A percentile compares a stretch with the other conserved stretches of the same genome.
phyloP scores from a whole-genome alignment of 306 rosid species.

The Lathyrus aphaca region DNA sequence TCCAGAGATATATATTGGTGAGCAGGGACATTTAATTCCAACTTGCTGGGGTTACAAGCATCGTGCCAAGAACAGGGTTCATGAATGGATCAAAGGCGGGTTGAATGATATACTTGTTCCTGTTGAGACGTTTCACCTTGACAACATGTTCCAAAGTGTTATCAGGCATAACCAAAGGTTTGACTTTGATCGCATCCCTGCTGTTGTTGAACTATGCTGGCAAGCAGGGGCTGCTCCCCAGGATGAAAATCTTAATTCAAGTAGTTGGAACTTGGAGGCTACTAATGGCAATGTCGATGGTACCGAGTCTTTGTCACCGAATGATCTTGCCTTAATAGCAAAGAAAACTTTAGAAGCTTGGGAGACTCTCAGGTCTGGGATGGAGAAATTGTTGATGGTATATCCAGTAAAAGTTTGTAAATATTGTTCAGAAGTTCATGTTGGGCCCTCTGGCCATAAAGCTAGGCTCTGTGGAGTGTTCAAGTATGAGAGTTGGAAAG shows the following conservation, averaged over 20 bases:
- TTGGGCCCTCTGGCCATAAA: conserved; percentile 88
- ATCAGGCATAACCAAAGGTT: conserved; percentile 76
- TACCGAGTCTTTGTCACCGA: conserved; percentile 46
- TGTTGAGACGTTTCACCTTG: conserved; percentile 77
- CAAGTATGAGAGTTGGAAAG: conserved; percentile 79
- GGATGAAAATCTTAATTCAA: conserved; percentile 40
- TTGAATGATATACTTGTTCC: conserved; percentile 74
- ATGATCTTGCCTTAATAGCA: conserved; percentile 57
- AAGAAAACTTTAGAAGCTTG: conserved; percentile 66
- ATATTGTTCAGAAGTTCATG: conserved; percentile 82
- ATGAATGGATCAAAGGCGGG: conserved; percentile 51
- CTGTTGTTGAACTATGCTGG: conserved; percentile 84
- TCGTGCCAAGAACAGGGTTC: conserved; percentile 66
- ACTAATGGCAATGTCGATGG: conserved; percentile 36
- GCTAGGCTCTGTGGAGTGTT: conserved; percentile 86
- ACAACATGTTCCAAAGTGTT: conserved; percentile 69
- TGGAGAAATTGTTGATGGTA: conserved; percentile 68
- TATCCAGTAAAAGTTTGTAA: conserved; percentile 86
- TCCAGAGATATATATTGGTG: conserved; percentile 73
- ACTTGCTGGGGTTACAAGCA: conserved; percentile 71
- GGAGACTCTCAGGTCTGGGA: conserved; percentile 75
- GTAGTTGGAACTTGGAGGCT: conserved; percentile 46
- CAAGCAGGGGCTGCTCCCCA: conserved; percentile 74
- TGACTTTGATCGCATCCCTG: conserved; percentile 82
- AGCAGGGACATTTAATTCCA: conserved; percentile 73